Conservation (phyloP, 345 rosid genomes). For the Melaleuca quinquenervia region DNA sequence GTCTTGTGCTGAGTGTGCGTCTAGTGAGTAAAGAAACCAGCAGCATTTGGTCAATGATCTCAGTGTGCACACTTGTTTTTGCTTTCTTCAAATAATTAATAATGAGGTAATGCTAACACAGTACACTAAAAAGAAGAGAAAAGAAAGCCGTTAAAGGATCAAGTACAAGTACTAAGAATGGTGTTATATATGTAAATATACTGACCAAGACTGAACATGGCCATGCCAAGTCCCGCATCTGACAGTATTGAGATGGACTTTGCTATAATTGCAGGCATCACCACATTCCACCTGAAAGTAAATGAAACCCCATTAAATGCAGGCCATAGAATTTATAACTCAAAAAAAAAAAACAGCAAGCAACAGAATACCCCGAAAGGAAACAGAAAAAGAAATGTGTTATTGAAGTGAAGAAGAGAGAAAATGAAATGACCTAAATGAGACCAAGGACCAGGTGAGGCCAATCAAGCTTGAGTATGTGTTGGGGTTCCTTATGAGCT, state of each 20-base stretch:
- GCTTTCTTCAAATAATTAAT: not conserved
- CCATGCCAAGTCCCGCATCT: constrained; percentile 99
- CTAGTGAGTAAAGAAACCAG: not conserved
- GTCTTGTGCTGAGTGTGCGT: not conserved
- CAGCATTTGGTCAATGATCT: not conserved
- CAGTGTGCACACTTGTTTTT: not conserved
- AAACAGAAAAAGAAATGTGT: not conserved
- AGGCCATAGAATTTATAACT: not conserved
- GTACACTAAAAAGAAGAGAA: not conserved
- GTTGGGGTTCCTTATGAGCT: constrained; percentile 97
- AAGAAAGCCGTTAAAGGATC: not conserved
- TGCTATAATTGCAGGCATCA: constrained; percentile 93
- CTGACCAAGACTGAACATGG: constrained; percentile 99
- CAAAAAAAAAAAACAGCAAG: not conserved
- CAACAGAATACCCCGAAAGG: not conserved
- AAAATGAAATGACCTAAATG: constrained; percentile 50
- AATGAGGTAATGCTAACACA: not conserved
- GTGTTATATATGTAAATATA: not conserved
- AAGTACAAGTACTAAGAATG: not conserved
- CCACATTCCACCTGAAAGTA: constrained; percentile 66
- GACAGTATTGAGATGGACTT: constrained; percentile 96
- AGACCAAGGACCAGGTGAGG: constrained; percentile 81
- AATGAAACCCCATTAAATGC: not conserved
- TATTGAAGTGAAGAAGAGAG: not conserved
- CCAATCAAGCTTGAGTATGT: constrained; percentile 94